These are phyloP conservation scores for Madurella mycetomatis DNA, from an alignment of 2,329 filamentous ascomycete genomes.

Conservation along the genomic window DNA sequence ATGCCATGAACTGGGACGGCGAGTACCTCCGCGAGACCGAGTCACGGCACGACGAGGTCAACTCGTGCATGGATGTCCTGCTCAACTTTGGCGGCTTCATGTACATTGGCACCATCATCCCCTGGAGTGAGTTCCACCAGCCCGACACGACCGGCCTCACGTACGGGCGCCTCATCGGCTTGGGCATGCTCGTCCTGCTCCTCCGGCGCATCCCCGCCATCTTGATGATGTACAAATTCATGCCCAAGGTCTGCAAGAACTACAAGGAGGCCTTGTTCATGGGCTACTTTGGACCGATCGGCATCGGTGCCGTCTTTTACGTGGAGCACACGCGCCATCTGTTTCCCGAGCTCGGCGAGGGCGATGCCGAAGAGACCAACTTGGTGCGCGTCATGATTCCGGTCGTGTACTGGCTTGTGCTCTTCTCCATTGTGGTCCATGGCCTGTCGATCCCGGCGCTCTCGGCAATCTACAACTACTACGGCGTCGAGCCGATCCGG, in stretches of 20 bases:
- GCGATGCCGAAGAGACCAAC: conserved; percentile 33
- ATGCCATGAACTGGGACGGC: conserved; percentile 59
- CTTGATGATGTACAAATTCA: conserved; percentile 49
- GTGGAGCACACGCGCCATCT: conserved; percentile 47
- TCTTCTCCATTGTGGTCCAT: conserved; percentile 43
- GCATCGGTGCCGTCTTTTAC: conserved; percentile 73
- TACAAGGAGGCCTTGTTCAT: conserved; percentile 58
- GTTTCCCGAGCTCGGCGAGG: conserved; percentile 34
- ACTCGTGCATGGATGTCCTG: conserved; percentile 52
- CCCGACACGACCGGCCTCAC: conserved; percentile 52
- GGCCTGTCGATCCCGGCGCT: conserved; percentile 45
- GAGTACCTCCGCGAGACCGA: conserved; percentile 53
- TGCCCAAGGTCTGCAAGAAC: conserved; percentile 47
- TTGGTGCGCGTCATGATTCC: conserved; percentile 36
- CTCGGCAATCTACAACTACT: conserved; percentile 36
- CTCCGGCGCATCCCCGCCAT: conserved; percentile 56
- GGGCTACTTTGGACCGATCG: conserved; percentile 71
- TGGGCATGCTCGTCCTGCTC: conserved; percentile 49
- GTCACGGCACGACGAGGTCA: conserved; percentile 56
- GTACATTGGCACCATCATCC: conserved; percentile 53
- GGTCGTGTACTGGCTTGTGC: conserved; percentile 40
- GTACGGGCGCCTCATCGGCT: conserved; percentile 42
- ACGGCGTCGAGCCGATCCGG: conserved; percentile 38
- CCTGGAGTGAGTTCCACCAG: conserved; percentile 51
- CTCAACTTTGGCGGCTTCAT: conserved; percentile 59